Percentiles rank a stretch among this genome's conserved stretches.
Conservation (phyloP, 192 early-diverging fungal genomes). For the Linnemannia zychae region DNA sequence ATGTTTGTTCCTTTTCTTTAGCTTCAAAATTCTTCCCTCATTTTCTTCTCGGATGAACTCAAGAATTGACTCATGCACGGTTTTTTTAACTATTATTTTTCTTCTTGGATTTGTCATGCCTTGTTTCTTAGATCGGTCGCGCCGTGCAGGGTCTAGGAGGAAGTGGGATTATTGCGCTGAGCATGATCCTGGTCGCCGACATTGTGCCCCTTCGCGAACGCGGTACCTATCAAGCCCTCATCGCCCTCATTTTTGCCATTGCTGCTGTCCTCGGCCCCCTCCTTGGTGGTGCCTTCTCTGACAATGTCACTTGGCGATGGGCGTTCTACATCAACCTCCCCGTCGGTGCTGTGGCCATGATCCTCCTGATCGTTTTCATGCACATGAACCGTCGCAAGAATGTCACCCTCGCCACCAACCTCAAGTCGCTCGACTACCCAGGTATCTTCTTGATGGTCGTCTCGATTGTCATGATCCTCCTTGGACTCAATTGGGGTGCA, state of each 20-base stretch:
- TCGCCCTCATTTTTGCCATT: constrained; percentile 79
- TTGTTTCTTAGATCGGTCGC: constrained; percentile 41
- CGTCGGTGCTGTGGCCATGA: constrained; percentile 63
- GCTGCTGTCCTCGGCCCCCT: constrained; percentile 83
- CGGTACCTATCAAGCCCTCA: constrained; percentile 82
- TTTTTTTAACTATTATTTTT: background rate
- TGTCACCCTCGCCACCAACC: constrained; percentile 47
- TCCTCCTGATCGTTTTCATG: constrained; percentile 38
- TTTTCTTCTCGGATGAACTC: background rate
- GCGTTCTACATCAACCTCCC: constrained; percentile 91
- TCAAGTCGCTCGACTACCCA: constrained; percentile 38
- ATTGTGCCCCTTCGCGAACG: constrained; percentile 70
- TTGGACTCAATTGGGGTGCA: constrained; percentile 84
- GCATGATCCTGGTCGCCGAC: constrained; percentile 74
- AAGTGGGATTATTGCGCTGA: constrained; percentile 68
- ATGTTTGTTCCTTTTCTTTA: background rate
- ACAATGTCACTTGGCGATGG: constrained; percentile 77
- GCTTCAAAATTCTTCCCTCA: background rate
- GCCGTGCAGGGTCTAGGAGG: constrained; percentile 73
- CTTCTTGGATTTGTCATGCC: background rate
- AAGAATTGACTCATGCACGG: background rate
- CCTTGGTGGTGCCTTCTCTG: constrained; percentile 83
- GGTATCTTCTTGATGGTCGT: constrained; percentile 61
- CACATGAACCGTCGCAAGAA: constrained; percentile 57
- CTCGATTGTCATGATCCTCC: constrained; percentile 71